A percentile compares a stretch with the other conserved stretches of the same genome.
Conservation (phyloP, 2,329 filamentous ascomycete species). For the Ustilaginoidea virens region DNA sequence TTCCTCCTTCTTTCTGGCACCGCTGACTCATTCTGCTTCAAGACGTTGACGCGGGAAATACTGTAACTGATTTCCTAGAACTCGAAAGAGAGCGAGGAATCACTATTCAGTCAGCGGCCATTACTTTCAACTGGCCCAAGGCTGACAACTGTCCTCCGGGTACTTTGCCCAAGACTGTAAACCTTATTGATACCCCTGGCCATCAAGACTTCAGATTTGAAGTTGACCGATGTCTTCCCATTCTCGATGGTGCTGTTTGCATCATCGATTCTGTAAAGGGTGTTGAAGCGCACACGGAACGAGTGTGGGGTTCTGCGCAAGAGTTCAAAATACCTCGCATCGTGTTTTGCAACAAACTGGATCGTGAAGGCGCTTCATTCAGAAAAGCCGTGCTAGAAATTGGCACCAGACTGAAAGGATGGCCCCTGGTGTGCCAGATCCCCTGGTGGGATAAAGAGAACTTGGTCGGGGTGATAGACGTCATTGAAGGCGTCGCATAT, state of each 20-base stretch:
- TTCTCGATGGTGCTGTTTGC: conserved; percentile 82
- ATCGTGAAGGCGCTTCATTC: conserved; percentile 66
- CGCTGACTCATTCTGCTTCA: neutral
- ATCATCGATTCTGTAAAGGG: conserved; percentile 86
- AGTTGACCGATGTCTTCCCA: conserved; percentile 75
- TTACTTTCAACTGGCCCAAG: conserved; percentile 87
- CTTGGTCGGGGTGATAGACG: conserved; percentile 74
- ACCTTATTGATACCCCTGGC: conserved; percentile 89
- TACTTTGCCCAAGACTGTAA: conserved; percentile 50
- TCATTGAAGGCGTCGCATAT: conserved; percentile 59
- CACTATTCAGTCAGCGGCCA: conserved; percentile 93
- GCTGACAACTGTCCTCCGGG: conserved; percentile 24
- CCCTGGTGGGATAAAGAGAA: conserved; percentile 81
- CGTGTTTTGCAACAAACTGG: conserved; percentile 65
- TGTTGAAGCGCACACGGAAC: conserved; percentile 92
- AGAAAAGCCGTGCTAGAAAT: conserved; percentile 75
- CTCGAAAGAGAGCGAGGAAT: conserved; percentile 86
- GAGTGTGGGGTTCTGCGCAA: conserved; percentile 86
- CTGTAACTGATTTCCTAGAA: conserved; percentile 91
- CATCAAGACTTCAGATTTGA: conserved; percentile 98
- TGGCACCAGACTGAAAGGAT: conserved; percentile 60
- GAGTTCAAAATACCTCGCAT: conserved; percentile 72
- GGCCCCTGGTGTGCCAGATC: conserved; percentile 86
- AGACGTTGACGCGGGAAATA: conserved; percentile 94
- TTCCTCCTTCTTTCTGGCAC: neutral